A percentile compares a stretch with the other conserved stretches of the same genome.
These are phyloP conservation scores for Conticribra weissflogii DNA, from an alignment of 108 stramenopile species.

Conservation along the genomic window DNA sequence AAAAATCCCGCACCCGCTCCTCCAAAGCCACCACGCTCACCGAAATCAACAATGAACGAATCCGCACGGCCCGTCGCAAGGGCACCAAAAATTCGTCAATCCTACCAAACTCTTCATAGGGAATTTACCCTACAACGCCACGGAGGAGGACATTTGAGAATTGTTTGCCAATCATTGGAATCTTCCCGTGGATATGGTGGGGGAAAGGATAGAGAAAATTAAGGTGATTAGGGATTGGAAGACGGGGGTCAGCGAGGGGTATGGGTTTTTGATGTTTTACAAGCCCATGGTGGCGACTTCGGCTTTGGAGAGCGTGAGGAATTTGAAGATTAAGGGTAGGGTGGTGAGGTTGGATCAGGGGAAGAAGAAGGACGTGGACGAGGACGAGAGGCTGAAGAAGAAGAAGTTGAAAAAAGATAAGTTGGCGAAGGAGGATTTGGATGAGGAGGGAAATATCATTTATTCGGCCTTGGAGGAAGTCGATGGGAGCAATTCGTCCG, in stretches of 20 bases:
- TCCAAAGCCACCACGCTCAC: conserved; percentile 41
- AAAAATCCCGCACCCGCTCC: conserved; percentile 23
- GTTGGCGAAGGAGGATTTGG: conserved; percentile 25
- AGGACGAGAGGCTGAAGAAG: conserved; percentile 49
- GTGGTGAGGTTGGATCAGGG: conserved; percentile 72
- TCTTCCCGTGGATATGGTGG: conserved; percentile 48
- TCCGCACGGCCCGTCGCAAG: conserved; percentile 61
- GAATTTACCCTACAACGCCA: conserved; percentile 49
- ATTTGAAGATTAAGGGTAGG: conserved; percentile 56
- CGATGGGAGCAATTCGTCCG: too few species aligned
- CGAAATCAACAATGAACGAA: conserved; percentile 44
- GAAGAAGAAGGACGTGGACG: conserved; percentile 54
- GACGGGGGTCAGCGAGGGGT: conserved; percentile 86
- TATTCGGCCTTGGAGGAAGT: conserved; percentile 64
- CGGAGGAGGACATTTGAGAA: conserved; percentile 53
- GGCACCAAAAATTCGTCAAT: conserved; percentile 77
- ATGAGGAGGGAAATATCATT: conserved; percentile 75
- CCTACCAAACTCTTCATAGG: conserved; percentile 67
- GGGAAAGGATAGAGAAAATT: conserved; percentile 44
- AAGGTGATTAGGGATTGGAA: conserved; percentile 84
- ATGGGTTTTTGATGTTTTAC: conserved; percentile 81
- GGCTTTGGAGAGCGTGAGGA: conserved; percentile 64
- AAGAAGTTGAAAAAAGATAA: conserved; percentile 23
- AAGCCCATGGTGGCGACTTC: conserved; percentile 83
- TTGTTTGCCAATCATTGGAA: conserved; percentile 58